Evolutionary conservation across 805 yeast species (phyloP).

Genomic region (Cyberlindnera misumaiensis): DNA sequence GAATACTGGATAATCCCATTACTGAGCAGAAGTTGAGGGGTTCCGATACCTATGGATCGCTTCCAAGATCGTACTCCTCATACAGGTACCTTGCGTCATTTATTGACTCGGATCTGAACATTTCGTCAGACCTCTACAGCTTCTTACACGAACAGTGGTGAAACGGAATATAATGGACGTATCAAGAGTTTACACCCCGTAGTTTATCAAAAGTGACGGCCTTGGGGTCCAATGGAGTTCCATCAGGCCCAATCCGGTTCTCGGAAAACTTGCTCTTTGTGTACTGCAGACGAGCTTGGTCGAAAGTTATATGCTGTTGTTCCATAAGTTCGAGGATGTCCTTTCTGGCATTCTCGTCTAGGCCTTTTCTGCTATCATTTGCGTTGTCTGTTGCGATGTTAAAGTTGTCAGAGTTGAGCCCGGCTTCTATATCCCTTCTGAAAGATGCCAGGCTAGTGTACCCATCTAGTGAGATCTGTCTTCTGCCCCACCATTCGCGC

Average conservation of each 20-base stretch:
- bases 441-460: constrained; percentile 26
- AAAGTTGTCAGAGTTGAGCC: constrained; percentile 54
- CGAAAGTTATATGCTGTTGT: constrained; percentile 45
- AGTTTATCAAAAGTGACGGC: constrained; percentile 39
- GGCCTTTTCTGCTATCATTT: constrained; percentile 54
- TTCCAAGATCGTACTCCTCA: constrained; percentile 29
- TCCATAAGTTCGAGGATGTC: constrained; percentile 51
- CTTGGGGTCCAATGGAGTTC: constrained; percentile 61
- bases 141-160: constrained; percentile 8
- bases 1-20: constrained; percentile 24
- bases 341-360: constrained; percentile 46
- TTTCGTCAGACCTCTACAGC: constrained; percentile 14
- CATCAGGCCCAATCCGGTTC: constrained; percentile 56
- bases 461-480: constrained; percentile 22
- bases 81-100: constrained; percentile 29
- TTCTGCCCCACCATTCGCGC: constrained; percentile 19
- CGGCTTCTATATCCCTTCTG: constrained; percentile 46
- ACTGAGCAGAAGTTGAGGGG: constrained; percentile 5
- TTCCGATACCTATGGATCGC: constrained; percentile 12
- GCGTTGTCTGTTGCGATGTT: constrained; percentile 41
- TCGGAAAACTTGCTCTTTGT: constrained; percentile 37
- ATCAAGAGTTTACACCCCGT: background rate
- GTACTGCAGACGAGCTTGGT: constrained; percentile 58
- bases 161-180: background rate
- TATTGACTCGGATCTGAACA: constrained; percentile 22